Evolutionary conservation across 164 flowering plant species (phyloP).

Genomic region (Aristolochia fimbriata): DNA sequence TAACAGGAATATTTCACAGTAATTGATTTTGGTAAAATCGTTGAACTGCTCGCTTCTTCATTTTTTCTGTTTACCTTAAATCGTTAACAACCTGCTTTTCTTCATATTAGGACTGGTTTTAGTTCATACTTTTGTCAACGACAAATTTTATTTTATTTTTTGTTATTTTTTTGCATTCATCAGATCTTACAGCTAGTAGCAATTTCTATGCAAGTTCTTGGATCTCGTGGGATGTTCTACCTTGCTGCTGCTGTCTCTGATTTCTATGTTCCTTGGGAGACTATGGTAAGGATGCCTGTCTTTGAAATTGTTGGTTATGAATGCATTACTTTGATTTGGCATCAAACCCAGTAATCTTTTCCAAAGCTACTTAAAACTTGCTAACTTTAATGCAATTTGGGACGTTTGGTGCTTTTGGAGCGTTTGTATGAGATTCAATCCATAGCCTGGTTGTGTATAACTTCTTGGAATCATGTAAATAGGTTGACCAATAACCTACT

Average conservation of each 20-base stretch:
- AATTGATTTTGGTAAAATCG: no score
- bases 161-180: background rate
- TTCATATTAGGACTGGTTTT: no score
- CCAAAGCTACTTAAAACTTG: background rate
- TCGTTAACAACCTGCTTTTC: no score
- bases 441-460: no score
- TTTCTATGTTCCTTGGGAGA: conserved; percentile 94
- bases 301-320: background rate
- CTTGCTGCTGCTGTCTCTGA: conserved; percentile 99
- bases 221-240: conserved; percentile 62
- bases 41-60: no score
- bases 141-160: background rate
- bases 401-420: background rate
- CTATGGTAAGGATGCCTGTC: conserved; percentile 47
- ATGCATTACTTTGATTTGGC: background rate
- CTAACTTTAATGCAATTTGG: background rate
- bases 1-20: no score
- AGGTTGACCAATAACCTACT: no score
- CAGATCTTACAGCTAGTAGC: conserved; percentile 72
- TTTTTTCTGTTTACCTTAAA: no score
- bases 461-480: no score
- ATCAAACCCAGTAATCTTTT: no score
- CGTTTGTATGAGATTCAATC: no score
- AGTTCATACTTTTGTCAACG: no score
- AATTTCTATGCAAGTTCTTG: conserved; percentile 37